Evolutionary conservation across 1,284 basidiomycete genomes (phyloP).

Genomic region (Sanghuangporus baumii): DNA sequence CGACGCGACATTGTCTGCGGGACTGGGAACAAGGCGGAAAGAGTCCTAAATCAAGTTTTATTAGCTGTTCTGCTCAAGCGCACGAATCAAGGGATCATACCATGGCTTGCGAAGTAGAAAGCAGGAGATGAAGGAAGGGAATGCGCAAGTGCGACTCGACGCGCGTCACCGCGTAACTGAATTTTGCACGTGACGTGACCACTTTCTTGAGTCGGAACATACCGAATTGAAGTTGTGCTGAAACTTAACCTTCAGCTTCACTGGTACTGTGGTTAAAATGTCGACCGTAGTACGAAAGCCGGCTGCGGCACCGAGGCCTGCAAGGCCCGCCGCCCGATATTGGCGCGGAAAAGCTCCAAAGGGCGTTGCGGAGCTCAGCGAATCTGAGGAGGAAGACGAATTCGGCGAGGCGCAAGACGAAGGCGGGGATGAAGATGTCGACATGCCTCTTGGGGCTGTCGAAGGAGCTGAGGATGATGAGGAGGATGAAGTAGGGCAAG

Average conservation of each 20-base stretch:
- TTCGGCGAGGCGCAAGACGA: slow-evolving; percentile 36
- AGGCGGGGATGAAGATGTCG: slow-evolving; percentile 42
- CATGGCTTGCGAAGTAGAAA: slow-evolving; percentile 2
- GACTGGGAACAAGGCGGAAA: slow-evolving; percentile 59
- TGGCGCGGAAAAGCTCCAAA: slow-evolving; percentile 84
- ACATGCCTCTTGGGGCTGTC: slow-evolving; percentile 50
- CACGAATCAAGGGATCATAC: not conserved
- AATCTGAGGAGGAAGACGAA: slow-evolving; percentile 56
- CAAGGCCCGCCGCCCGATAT: slow-evolving; percentile 71
- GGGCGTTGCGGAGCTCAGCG: slow-evolving; percentile 47
- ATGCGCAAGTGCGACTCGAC: not conserved
- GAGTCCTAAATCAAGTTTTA: slow-evolving; percentile 28
- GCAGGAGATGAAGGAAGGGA: not conserved
- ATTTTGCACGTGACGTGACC: not conserved
- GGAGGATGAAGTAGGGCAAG: slow-evolving; percentile 44
- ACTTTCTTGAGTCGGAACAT: not conserved
- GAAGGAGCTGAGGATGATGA: slow-evolving; percentile 23
- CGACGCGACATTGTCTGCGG: slow-evolving; percentile 53
- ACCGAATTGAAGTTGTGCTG: not conserved
- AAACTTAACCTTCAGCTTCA: not conserved
- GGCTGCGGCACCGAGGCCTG: slow-evolving; percentile 50
- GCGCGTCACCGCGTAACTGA: not conserved
- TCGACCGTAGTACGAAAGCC: slow-evolving; percentile 43
- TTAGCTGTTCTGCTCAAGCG: not conserved
- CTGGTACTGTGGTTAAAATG: not conserved